Base-by-base conservation (phyloP, 805 yeast species). In the Metschnikowia anglica region DNA sequence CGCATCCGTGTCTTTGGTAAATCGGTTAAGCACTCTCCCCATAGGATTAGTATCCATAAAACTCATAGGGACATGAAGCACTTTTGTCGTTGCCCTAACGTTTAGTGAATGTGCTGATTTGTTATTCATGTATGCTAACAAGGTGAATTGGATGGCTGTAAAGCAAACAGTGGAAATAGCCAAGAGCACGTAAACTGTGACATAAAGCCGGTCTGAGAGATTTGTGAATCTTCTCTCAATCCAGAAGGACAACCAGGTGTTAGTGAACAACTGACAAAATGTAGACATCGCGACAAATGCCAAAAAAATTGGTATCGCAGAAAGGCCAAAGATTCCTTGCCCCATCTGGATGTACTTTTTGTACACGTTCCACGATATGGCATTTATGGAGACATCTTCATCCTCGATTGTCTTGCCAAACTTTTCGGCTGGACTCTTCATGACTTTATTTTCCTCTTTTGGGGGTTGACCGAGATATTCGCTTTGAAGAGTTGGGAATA, bases 161-260 rank as follows among this genome's bases (percentile, higher is more conserved):
- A 74, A 59, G 7, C 78, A 47, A 16, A 79, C 69, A 27, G 78
- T 61, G 31, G 80, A 53, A 3, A 82, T 55, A 0, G 83, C 68
- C 51, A 82, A 70, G 74, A 83, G 70, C 33, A 85, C 83, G 53
- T 82, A 83, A 34, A 87, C 52, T 1, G 93, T 95, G 60, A 84
- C 83, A 66, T 88, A 87, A 53, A 80, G 80, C 0, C 80, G 75
- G 40, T 72, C 66, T 5, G 74, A 43, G 41, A 66, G 65, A 18
- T 60, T 59, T 4, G 60, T 47, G 55, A 83, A 87, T 57, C 75
- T 79, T 38, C 70, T 48, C 15, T 70, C 73, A 4, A 82, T 72
- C 97, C 97, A 88, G 62, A 83, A 88, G 1, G 95, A 82, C 46
- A 89, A 70, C 95, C 95, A 86, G 15, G 84, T 80, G 58, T 82